phyloP scores from a whole-genome alignment of 257 asterid genomes.

The Rauvolfia tetraphylla region DNA sequence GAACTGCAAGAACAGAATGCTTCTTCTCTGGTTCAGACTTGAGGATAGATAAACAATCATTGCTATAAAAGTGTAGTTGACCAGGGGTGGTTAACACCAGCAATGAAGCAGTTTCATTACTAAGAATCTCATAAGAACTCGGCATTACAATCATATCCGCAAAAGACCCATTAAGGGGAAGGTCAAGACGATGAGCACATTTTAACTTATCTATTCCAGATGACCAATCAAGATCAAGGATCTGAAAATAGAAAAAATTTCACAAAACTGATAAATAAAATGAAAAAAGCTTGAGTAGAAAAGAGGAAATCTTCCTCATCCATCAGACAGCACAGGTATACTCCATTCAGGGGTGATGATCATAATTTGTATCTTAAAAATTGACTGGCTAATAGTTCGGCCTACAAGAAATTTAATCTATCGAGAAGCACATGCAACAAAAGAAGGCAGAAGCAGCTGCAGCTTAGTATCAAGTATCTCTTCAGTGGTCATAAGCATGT shows the following conservation, averaged over 20 bases:
- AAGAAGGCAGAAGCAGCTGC: background rate
- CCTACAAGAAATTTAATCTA: background rate
- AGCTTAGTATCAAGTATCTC: background rate
- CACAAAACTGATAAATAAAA: background rate
- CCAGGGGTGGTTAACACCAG: conserved; percentile 88
- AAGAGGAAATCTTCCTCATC: background rate
- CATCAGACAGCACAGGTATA: background rate
- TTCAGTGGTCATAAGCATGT: background rate
- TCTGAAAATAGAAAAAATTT: conserved; percentile 39
- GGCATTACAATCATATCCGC: conserved; percentile 62
- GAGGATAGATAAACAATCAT: conserved; percentile 54
- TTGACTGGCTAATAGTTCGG: background rate
- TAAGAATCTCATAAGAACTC: conserved; percentile 46
- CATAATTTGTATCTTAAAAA: background rate
- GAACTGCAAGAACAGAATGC: conserved; percentile 42
- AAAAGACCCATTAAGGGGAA: conserved; percentile 80
- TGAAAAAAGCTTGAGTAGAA: background rate
- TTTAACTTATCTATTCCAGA: conserved; percentile 73
- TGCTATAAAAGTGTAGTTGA: conserved; percentile 67
- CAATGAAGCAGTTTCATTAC: conserved; percentile 42
- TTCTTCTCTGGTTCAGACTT: conserved; percentile 56
- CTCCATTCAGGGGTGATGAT: background rate
- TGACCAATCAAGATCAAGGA: conserved; percentile 95
- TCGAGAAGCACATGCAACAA: background rate
- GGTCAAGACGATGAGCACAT: conserved; percentile 81